Evolutionary conservation across 2,329 filamentous ascomycete species (phyloP).

Genomic region (Fusarium penzigii): DNA sequence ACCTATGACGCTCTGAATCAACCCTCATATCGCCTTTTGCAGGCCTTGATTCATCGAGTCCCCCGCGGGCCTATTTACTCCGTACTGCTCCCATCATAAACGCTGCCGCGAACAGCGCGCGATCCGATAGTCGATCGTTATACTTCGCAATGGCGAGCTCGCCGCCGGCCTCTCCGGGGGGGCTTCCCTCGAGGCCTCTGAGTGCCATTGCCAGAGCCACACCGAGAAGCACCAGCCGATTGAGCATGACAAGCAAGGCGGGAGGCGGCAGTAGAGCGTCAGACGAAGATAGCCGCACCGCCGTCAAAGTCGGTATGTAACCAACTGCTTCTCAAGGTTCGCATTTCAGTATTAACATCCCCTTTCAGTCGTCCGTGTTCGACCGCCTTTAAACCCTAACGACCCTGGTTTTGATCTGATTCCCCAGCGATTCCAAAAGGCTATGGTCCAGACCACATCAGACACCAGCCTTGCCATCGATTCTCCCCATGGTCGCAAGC

Average conservation of each 20-base stretch:
- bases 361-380: constrained; percentile 79
- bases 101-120: constrained; percentile 15
- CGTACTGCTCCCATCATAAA: constrained; percentile 9
- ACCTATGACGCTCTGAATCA: constrained; percentile 30
- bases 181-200: constrained; percentile 66
- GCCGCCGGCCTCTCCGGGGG: constrained; percentile 67
- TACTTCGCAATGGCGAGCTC: constrained; percentile 61
- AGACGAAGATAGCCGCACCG: constrained; percentile 86
- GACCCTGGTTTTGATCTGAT: constrained; percentile 96
- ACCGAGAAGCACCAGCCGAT: constrained; percentile 74
- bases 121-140: constrained; percentile 14
- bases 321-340: not conserved
- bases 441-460: constrained; percentile 87
- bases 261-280: constrained; percentile 78
- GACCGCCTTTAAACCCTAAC: constrained; percentile 76
- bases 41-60: constrained; percentile 19
- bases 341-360: constrained; percentile 2
- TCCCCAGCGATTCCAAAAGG: constrained; percentile 89
- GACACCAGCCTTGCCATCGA: constrained; percentile 86
- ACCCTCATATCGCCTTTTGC: constrained; percentile 16
- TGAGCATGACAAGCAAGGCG: constrained; percentile 81
- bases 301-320: constrained; percentile 92
- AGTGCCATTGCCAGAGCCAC: constrained; percentile 78
- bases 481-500: constrained; percentile 85
- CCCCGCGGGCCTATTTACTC: constrained; percentile 13